A percentile compares a stretch with the other conserved stretches of the same genome.
Conservation (phyloP, 2,329 filamentous ascomycete species). For the Alternaria viburni region DNA sequence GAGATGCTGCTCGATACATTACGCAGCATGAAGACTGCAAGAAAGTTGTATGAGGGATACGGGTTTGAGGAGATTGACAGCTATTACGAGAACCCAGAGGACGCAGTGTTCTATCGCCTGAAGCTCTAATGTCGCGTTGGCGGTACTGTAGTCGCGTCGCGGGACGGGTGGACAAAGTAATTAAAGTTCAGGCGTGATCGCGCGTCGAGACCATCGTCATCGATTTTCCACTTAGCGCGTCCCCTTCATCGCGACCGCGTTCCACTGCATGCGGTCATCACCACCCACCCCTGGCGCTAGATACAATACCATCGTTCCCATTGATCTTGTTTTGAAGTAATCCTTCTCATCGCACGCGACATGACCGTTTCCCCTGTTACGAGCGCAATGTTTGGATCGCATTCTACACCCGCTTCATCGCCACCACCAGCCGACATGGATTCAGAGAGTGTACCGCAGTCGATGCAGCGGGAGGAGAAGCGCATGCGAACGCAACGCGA, state of each 20-base stretch:
- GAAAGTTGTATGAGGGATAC: constrained; percentile 55
- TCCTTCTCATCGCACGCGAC: neutral
- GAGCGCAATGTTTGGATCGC: constrained; percentile 27
- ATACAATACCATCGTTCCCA: neutral
- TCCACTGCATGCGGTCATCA: constrained; percentile 7
- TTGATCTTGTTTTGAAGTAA: neutral
- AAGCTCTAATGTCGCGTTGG: constrained; percentile 17
- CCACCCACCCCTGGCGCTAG: constrained; percentile 16
- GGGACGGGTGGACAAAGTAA: constrained; percentile 11
- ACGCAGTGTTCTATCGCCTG: constrained; percentile 60
- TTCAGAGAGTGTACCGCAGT: constrained; percentile 40
- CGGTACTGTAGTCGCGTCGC: neutral
- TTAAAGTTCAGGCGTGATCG: constrained; percentile 30
- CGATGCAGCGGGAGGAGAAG: constrained; percentile 56
- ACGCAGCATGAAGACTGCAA: constrained; percentile 58
- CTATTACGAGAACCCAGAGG: constrained; percentile 64
- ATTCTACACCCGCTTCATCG: constrained; percentile 44
- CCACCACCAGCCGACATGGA: constrained; percentile 41
- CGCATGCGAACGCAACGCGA: constrained; percentile 52
- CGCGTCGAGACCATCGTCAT: constrained; percentile 36
- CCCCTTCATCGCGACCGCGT: constrained; percentile 20
- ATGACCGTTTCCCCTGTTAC: constrained; percentile 36
- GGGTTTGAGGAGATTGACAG: constrained; percentile 60
- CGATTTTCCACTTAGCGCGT: constrained; percentile 33
- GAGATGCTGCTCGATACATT: constrained; percentile 65